Conservation (phyloP, 169 alveolate species). For the Plasmodium malariae region DNA sequence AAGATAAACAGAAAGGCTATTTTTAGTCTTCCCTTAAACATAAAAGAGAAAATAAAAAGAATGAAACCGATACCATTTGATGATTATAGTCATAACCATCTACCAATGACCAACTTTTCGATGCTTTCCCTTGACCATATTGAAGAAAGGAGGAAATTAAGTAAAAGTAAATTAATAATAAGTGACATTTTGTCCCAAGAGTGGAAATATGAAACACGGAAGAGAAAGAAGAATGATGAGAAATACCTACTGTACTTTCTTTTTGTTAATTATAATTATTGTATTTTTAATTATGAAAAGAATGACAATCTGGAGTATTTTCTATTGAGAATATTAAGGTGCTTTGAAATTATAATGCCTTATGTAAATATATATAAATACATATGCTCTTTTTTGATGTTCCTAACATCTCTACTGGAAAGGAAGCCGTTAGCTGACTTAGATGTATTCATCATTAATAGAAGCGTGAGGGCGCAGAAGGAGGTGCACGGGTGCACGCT, state of each 20-base stretch:
- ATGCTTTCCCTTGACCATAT: not conserved
- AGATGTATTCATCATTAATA: too few relatives aligned
- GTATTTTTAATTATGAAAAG: slow-evolving; percentile 30
- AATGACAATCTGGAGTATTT: slow-evolving; percentile 6
- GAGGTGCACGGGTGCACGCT: too few relatives aligned
- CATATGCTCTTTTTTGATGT: slow-evolving; percentile 23
- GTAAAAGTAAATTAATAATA: not conserved
- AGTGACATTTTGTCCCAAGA: not conserved
- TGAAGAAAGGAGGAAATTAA: not conserved
- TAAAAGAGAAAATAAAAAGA: slow-evolving; percentile 51
- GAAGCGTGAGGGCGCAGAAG: too few relatives aligned
- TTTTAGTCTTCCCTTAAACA: slow-evolving; percentile 35
- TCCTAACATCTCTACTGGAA: slow-evolving; percentile 30
- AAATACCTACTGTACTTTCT: slow-evolving; percentile 12
- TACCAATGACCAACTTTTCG: not conserved
- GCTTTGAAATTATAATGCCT: slow-evolving; percentile 16
- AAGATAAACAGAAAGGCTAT: slow-evolving; percentile 15
- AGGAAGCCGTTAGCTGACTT: slow-evolving; percentile 30
- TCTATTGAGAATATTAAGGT: slow-evolving; percentile 11
- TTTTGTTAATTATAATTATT: slow-evolving; percentile 63
- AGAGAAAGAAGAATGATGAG: not conserved
- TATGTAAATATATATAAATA: slow-evolving; percentile 53
- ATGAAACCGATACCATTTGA: slow-evolving; percentile 6
- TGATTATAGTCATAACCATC: not conserved
- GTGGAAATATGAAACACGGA: not conserved